Base-by-base conservation (phyloP, 129 eudicot genomes). In the Scalesia atractyloides region DNA sequence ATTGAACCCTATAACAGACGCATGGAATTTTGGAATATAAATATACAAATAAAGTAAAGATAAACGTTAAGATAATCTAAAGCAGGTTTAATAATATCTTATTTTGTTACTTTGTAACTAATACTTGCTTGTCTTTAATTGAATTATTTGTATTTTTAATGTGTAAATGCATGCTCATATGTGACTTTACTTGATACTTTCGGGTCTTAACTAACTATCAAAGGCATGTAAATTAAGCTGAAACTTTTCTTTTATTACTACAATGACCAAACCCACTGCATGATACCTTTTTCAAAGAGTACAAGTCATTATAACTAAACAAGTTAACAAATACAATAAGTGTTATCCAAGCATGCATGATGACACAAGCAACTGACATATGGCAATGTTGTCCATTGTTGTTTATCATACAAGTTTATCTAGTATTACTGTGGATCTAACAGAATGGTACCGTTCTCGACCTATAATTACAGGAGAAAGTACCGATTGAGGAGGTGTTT, bases 401-500 rank as follows among this genome's bases (percentile, higher is more conserved):
- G 70, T 39, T 58, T 47, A 47, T 68, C 51, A 44, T 43, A 49
- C 5, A 59, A 12, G 65, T 59, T 59, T 49, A 12, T 49, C 64
- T 58, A 24, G 17, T 58, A 58, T 58, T 12, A 26, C 17, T 5
- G 13, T 60, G 46, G 46, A 41, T 1, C 46, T 41, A 41, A 41
- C 46, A 41, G 46, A 41, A 41, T 41, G 46, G 2, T 2, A 41
- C 7, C 46, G 46, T 1, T 58, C 30, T 60, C 34, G 5, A 9
- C 15, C 1, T 5, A 6, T 9, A 52, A 52, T 61, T 44, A 66
- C 85, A 91, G 97, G 97, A 91, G 56, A 91, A 91, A 70, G 83
- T 91, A 51, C 97, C 97, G 0, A 91, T 91, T 13, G 97, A 88
- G 84, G 97, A 91, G 81, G 97, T 91, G 76, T 91, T 91, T 71